A percentile compares a stretch with the other conserved stretches of the same genome.
These are phyloP conservation scores for Suillus subaureus DNA, from an alignment of 768 basidiomycete species.

Conservation along the genomic window DNA sequence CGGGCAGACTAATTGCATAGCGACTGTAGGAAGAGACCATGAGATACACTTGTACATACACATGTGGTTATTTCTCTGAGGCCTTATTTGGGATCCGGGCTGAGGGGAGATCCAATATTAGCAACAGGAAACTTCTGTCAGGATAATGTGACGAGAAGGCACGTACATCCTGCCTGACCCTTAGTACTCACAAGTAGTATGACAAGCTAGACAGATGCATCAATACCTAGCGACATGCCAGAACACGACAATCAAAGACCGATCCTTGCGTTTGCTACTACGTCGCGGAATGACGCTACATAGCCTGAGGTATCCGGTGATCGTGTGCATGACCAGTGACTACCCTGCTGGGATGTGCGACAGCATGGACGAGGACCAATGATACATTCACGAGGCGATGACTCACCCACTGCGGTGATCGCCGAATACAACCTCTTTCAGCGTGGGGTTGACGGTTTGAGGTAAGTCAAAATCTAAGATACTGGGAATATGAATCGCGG, in stretches of 20 bases:
- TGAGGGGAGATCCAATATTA: neutral
- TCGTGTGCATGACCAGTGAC: neutral
- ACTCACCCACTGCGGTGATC: conserved; percentile 2
- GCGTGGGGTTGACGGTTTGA: neutral
- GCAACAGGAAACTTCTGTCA: neutral
- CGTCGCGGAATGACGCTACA: neutral
- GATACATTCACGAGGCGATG: neutral
- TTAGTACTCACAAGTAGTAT: neutral
- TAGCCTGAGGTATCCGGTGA: no score
- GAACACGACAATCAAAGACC: neutral
- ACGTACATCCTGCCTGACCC: neutral
- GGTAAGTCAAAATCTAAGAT: neutral
- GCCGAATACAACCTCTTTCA: conserved; percentile 2
- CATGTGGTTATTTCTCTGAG: neutral
- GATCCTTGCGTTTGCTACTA: neutral
- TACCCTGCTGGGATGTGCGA: neutral
- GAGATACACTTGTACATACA: neutral
- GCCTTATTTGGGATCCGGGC: neutral
- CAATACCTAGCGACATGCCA: neutral
- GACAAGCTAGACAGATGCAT: neutral
- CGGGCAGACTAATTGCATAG: neutral
- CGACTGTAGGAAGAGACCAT: neutral
- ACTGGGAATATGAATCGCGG: neutral
- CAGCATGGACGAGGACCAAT: neutral
- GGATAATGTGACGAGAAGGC: neutral